These are phyloP conservation scores for Botrytis porri DNA, from an alignment of 2,329 filamentous ascomycete genomes.

Conservation along the genomic window DNA sequence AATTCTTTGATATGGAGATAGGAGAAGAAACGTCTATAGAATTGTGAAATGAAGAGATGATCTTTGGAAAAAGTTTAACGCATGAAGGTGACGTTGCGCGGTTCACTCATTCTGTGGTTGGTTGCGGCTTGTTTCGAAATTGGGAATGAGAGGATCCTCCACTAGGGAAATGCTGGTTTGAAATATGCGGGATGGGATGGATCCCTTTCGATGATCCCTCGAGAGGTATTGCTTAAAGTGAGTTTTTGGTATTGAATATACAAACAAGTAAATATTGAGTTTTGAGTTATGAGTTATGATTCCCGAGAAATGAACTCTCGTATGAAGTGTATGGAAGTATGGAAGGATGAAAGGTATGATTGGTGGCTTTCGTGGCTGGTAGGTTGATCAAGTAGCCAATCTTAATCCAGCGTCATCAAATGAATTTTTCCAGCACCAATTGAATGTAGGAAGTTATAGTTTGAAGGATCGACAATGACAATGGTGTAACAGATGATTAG, in stretches of 20 bases:
- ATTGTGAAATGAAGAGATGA: background rate
- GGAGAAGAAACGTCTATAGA: background rate
- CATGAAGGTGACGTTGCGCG: conserved; percentile 11
- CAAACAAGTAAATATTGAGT: background rate
- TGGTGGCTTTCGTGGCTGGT: background rate
- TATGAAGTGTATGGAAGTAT: background rate
- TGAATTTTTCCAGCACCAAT: background rate
- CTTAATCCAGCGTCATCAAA: background rate
- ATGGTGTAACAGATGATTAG: background rate
- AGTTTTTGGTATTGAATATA: background rate
- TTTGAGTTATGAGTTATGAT: no score
- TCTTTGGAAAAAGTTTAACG: conserved; percentile 11
- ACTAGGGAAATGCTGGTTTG: background rate
- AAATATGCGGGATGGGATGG: background rate
- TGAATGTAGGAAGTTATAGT: background rate
- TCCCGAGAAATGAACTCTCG: background rate
- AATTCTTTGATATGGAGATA: background rate
- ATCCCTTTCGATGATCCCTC: background rate
- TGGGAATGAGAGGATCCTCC: background rate
- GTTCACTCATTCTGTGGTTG: conserved; percentile 15
- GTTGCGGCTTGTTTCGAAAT: conserved; percentile 9
- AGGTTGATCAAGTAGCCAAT: background rate
- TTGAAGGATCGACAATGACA: conserved; percentile 5
- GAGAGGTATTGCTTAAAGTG: background rate
- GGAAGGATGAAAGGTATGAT: background rate